Evolutionary conservation across 768 basidiomycete genomes (phyloP), one percentile per base, ranked within the genome.

Genomic region (Dioszegia aurantiaca): DNA sequence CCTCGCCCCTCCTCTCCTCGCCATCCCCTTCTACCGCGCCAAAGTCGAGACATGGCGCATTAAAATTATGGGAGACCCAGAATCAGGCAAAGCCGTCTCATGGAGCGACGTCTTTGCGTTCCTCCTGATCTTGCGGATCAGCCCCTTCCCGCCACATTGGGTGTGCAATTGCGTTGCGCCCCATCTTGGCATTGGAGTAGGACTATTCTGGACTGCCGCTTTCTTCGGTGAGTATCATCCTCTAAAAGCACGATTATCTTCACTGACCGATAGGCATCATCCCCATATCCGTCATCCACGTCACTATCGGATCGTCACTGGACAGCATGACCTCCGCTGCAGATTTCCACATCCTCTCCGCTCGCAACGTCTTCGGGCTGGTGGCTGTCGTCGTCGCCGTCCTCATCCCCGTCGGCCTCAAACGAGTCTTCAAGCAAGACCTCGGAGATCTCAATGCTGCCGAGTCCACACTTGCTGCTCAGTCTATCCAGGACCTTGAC

Each of bases 281-380:
- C 41, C 93, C 92, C 48, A 88, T 91, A 42, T 85, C 85, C 1
- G 89, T 92, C 63, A 98, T 98, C 67, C 93, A 98, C 70, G 92
- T 90, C 0, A 90, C 90, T 14, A 97, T 98, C 60, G 91, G 91
- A 1, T 86, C 88, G 14, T 69, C 92, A 6, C 81, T 98, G 27
- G 93, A 97, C 64, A 85, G 91, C 60, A 97, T 98, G 94, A 94
- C 93, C 4, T 87, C 86, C 43, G 82, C 93, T 1, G 88, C 84
- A 31, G 94, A 98, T 74, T 97, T 98, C 73, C 86, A 94, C 76
- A 82, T 98, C 47, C 84, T 98, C 63, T 94, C 91, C 56, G 87
- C 88, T 85, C 83, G 83, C 59, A 97, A 97, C 77, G 88, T 93
- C 72, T 82, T 94, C 62, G 84, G 87, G 11, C 80, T 97, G 21